These are phyloP conservation scores for Nissolia schottii DNA, from an alignment of 306 rosid species.

Conservation along the genomic window DNA sequence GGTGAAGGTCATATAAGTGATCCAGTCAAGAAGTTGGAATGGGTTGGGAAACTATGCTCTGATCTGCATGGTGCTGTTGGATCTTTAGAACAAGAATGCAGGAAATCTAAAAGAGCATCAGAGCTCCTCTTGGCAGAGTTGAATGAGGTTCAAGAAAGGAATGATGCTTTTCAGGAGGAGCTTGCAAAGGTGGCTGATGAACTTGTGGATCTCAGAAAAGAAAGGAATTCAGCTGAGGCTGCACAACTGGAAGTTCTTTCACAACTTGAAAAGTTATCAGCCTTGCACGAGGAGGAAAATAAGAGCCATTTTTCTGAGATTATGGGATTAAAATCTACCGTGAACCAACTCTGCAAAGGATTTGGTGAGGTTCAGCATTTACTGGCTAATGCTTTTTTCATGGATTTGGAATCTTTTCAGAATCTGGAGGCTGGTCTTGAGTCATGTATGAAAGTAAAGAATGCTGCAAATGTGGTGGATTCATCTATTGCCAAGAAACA, in stretches of 20 bases:
- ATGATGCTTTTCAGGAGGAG: slow-evolving; percentile 90
- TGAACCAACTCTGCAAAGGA: slow-evolving; percentile 57
- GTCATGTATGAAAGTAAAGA: slow-evolving; percentile 43
- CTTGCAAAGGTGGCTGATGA: slow-evolving; percentile 52
- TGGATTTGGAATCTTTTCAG: slow-evolving; percentile 55
- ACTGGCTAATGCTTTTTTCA: slow-evolving; percentile 41
- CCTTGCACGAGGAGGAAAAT: slow-evolving; percentile 47
- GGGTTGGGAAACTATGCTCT: slow-evolving; percentile 50
- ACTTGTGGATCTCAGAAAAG: slow-evolving; percentile 58
- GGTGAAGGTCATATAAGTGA: slow-evolving; percentile 45
- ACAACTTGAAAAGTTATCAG: slow-evolving; percentile 57
- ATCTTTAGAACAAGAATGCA: slow-evolving; percentile 69
- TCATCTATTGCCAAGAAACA: slow-evolving; percentile 33
- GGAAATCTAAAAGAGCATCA: slow-evolving; percentile 85
- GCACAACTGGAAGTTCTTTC: slow-evolving; percentile 67
- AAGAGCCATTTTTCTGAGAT: slow-evolving; percentile 54
- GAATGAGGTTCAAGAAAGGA: slow-evolving; percentile 98
- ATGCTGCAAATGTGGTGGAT: slow-evolving; percentile 31
- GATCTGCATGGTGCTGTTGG: slow-evolving; percentile 43
- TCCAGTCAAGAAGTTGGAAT: slow-evolving; percentile 66
- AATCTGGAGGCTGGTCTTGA: slow-evolving; percentile 60
- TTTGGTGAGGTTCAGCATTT: slow-evolving; percentile 54
- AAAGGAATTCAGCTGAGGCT: slow-evolving; percentile 63
- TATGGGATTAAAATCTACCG: slow-evolving; percentile 53
- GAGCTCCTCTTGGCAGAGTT: slow-evolving; percentile 88